Evolutionary conservation across 768 basidiomycete species (phyloP), one percentile per base, ranked within the genome.

Genomic region (Naematelia aurantialba): DNA sequence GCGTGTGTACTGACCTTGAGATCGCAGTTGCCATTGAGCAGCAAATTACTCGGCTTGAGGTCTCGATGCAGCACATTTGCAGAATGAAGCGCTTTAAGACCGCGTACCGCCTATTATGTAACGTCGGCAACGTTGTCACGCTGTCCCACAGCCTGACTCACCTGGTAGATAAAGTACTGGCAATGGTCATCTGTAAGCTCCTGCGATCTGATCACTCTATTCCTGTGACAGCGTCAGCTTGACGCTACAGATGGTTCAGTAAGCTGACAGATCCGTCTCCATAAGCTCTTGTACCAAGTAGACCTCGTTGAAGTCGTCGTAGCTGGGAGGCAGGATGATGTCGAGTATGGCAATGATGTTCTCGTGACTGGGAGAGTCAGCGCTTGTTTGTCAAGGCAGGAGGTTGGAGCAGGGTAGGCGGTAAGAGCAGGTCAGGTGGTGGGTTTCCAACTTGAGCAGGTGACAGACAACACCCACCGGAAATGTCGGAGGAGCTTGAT

Each of bases 271-370:
- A 79, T 98, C 94, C 0, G 91, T 94, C 78, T 96, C 94, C 85
- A 85, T 84, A 77, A 94, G 71, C 59, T 81, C 80, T 64, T 80
- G 67, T 12, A 73, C 71, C 2, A 73, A 58, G 50, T 85, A 85
- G 19, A 94, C 93, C 75, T 97, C 94, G 58, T 82, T 88, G 80
- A 98, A 96, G 21, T 82, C 79, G 48, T 88, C 83, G 62, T 92
- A 79, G 62, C 81, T 83, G 12, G 84, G 79, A 0, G 96, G 93
- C 55, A 85, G 84, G 67, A 94, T 83, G 72, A 98, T 93, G 75
- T 98, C 96, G 59, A 97, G 82, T 72, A 98, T 92, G 12, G 89
- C 85, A 77, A 97, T 97, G 79, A 98, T 93, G 75, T 94, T 87
- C 73, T 87, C 87, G 77, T 87, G 86, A 68, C 83, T 83, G 68